Conservation (phyloP, 2,329 filamentous ascomycete species). For the Colletotrichum sp. region DNA sequence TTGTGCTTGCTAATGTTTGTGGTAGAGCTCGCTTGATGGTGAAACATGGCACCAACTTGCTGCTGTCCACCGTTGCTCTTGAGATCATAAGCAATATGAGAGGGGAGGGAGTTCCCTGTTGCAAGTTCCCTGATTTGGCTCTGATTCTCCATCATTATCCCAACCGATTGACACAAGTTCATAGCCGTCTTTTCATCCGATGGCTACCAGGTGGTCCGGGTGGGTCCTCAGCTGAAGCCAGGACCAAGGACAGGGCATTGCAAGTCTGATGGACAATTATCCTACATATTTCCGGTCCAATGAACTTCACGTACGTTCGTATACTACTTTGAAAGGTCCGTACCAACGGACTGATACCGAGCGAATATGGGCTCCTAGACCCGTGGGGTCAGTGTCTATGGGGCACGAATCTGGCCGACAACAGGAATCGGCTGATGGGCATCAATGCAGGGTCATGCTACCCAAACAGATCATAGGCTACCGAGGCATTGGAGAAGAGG, state of each 20-base stretch:
- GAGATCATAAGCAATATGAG: background rate
- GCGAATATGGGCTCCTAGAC: background rate
- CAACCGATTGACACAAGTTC: accelerated
- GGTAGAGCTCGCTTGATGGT: background rate
- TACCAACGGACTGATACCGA: background rate
- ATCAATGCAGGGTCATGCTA: background rate
- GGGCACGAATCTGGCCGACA: background rate
- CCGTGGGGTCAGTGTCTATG: background rate
- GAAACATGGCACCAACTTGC: background rate
- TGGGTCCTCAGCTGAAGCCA: background rate
- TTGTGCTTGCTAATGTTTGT: background rate
- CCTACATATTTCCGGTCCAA: background rate
- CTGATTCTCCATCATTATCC: background rate
- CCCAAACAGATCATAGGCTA: background rate
- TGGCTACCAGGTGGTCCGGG: background rate
- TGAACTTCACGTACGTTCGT: background rate
- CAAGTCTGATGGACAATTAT: background rate
- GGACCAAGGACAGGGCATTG: background rate
- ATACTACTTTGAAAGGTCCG: background rate
- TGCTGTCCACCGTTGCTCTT: background rate
- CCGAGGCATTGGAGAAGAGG: background rate
- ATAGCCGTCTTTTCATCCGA: background rate
- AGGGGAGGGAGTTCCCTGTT: background rate
- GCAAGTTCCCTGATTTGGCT: background rate
- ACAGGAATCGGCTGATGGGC: background rate